Percentiles rank a stretch among this genome's conserved stretches.
phyloP scores from a whole-genome alignment of 805 yeast species.

The Metschnikowia baotianmanensis region DNA sequence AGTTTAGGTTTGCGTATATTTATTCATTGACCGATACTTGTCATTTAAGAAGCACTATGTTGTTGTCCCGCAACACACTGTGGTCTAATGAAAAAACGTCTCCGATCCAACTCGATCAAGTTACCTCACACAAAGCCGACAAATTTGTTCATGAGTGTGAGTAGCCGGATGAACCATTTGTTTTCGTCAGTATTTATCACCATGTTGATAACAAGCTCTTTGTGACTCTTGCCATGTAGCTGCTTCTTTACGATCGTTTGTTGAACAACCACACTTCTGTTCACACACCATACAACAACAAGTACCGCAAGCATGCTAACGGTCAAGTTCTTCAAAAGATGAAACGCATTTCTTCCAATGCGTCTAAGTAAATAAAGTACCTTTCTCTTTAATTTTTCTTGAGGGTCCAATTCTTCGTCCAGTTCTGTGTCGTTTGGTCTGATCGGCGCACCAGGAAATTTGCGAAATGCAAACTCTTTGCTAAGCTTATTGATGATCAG shows the following conservation, averaged over 20 bases:
- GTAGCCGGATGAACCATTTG: conserved; percentile 43
- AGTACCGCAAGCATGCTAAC: conserved; percentile 36
- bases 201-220: conserved; percentile 44
- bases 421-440: conserved; percentile 7
- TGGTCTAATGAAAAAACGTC: not conserved
- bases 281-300: conserved; percentile 42
- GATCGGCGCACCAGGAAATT: conserved; percentile 1
- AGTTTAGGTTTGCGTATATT: too few species aligned
- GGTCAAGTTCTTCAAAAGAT: conserved; percentile 33
- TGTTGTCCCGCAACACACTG: conserved; percentile 14
- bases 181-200: conserved; percentile 41
- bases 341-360: conserved; percentile 28
- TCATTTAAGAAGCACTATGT: too few species aligned
- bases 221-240: conserved; percentile 21
- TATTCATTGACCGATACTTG: too few species aligned
- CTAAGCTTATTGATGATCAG: conserved; percentile 44
- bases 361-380: conserved; percentile 24
- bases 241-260: conserved; percentile 39
- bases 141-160: conserved; percentile 36
- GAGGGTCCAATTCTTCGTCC: conserved; percentile 11
- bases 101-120: not conserved
- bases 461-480: conserved; percentile 28
- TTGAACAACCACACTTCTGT: conserved; percentile 38
- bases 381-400: conserved; percentile 21
- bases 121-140: conserved; percentile 38